Percentiles rank a stretch among this genome's conserved stretches.
Evolutionary conservation across 2,329 filamentous ascomycete species (phyloP).

Genomic region (Mycocentrospora acerina): DNA sequence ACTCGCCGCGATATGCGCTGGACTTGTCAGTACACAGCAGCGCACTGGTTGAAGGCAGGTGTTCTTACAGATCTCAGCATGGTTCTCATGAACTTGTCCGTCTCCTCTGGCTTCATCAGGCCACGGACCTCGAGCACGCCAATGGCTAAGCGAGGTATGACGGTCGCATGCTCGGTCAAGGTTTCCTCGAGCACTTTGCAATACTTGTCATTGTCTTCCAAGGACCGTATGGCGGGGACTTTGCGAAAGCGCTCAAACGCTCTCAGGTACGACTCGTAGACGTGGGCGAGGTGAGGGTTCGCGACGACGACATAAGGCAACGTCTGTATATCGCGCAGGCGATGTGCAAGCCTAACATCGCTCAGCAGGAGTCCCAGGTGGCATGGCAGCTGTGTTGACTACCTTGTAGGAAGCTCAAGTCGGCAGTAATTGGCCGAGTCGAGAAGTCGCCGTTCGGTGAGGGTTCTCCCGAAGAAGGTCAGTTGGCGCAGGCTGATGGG

Average conservation of each 20-base stretch:
- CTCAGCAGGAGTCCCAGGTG: slow-evolving; percentile 10
- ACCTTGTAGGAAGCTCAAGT: slow-evolving; percentile 86
- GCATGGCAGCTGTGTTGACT: slow-evolving; percentile 6
- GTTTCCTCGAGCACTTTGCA: slow-evolving; percentile 79
- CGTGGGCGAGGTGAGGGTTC: slow-evolving; percentile 90
- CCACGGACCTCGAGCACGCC: slow-evolving; percentile 88
- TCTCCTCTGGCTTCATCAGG: slow-evolving; percentile 75
- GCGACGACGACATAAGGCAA: slow-evolving; percentile 93
- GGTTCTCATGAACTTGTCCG: slow-evolving; percentile 94
- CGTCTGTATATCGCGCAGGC: slow-evolving; percentile 95
- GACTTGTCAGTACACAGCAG: slow-evolving; percentile 1
- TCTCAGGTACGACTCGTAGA: slow-evolving; percentile 94
- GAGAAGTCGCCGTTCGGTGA: slow-evolving; percentile 86
- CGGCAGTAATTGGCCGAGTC: slow-evolving; percentile 97
- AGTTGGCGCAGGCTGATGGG: slow-evolving; percentile 96
- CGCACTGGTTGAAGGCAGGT: too few relatives aligned
- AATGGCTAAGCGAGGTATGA: slow-evolving; percentile 93
- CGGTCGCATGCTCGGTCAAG: slow-evolving; percentile 82
- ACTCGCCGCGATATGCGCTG: slow-evolving; percentile 92
- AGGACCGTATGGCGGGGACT: slow-evolving; percentile 76
- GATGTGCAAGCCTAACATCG: slow-evolving; percentile 75
- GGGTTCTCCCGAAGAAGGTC: slow-evolving; percentile 92
- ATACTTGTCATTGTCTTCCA: slow-evolving; percentile 87
- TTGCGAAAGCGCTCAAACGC: slow-evolving; percentile 92
- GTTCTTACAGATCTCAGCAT: slow-evolving; percentile 78